Base-by-base conservation (phyloP, 2,329 filamentous ascomycete species). In the Pyrenochaeta sp. region DNA sequence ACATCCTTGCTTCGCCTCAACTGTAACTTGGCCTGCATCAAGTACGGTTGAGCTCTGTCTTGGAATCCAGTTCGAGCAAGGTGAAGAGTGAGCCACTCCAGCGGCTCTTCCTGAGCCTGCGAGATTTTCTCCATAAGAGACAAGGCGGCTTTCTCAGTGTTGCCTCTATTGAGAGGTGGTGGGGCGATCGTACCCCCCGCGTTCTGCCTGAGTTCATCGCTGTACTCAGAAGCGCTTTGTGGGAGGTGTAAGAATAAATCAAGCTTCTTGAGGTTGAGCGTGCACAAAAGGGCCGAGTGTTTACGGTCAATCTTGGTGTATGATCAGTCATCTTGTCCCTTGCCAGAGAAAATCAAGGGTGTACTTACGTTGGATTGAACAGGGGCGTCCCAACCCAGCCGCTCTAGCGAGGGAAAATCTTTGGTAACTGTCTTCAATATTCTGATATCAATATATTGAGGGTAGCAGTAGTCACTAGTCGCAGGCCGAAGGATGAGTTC, bases 191-290 rank as follows among this genome's bases (percentile, higher is more conserved):
- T 43, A 21, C 42, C 52, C 47, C 32, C 37, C 10, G 42, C 46
- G 18, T 51, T 41, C 23, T 50, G 42, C 5, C 6, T 18, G 1
- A 51, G 31, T 29, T 43, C 11, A 2, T n/a, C 29, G 10, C 35
- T 11, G 45, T 36, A 55, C 1, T 49, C 41, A 1, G 27, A 32
- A 6, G 51, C 44, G 15, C 21, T n/a, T 7, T 6, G 9, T 1
- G 48, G 45, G 7, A 58, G n/a, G n/a, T 55, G 41, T 1, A 52
- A 11, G 41, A 47, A 58, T 1, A 58, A 18, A 12, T 55, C 48
- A 18, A 58, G 48, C 4, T 36, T 45, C 9, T 35, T 46, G 3
- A 58, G 41, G 21, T 39, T 44, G 31, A 50, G 45, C 15, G 15
- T 27, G 1, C 39, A 47, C 3, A 58, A 12, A 3, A 52, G 11